Evolutionary conservation across 441 rosid genomes (phyloP), one percentile per base, ranked within the genome.

Genomic region (Daphne laureola): DNA sequence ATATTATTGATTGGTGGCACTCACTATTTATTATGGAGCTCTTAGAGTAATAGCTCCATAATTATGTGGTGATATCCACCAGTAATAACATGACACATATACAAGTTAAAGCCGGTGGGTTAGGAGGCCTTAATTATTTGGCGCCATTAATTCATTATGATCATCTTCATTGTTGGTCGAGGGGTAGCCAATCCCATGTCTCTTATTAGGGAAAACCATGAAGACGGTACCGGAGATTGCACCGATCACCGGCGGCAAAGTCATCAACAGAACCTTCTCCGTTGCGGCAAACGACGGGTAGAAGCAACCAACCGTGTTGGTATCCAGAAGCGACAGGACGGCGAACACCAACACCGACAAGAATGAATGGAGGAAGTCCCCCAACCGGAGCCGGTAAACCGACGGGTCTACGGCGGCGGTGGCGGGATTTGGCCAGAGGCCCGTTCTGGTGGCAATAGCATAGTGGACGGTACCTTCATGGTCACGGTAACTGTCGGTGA

Each of bases 171-270:
- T 62, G 38, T 31, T 31, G 40, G 13, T 43, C 6, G 87, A 65
- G 42, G 87, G 96, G 71, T 88, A 83, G 13, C 98, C 98, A 58
- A 91, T 76, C 43, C 98, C 98, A 36, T 87, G 83, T 66, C 96
- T 88, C 2, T 58, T 73, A 74, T 75, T 77, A 18, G 98, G 96
- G 51, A 91, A 82, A 43, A 74, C 57, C 73, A 73, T 64, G 75
- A 86, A 88, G 0, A 84, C 50, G 0, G 60, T 12, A 1, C 93
- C 74, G 13, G 93, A 72, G 51, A 86, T 12, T 1, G 65, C 77
- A 27, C 98, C 96, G 14, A 91, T 75, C 13, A 66, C 80, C 6
- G 93, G 84, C 40, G 96, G 98, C 72, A 91, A 64, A 51, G 53
- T 74, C 87, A 76, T 73, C n/a, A 91, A 67, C 73, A 83, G 46